Evolutionary conservation across 257 asterid species (phyloP).

Genomic region (Marsdenia floribunda): DNA sequence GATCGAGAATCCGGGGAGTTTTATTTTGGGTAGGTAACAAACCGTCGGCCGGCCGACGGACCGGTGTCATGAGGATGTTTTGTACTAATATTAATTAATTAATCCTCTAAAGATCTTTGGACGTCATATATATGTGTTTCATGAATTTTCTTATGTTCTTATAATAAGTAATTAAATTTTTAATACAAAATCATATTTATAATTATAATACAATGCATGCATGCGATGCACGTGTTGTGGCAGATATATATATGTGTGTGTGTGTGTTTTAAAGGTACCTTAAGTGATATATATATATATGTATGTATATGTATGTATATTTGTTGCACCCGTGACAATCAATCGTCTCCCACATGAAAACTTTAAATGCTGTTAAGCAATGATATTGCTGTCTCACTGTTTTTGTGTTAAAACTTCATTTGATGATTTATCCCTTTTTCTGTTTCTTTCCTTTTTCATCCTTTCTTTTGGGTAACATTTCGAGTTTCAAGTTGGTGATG

Average conservation of each 20-base stretch:
- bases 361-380: background rate
- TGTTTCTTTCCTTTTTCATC: no score
- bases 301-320: background rate
- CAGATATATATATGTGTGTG: background rate
- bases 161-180: no score
- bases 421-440: background rate
- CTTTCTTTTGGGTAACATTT: background rate
- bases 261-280: background rate
- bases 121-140: background rate
- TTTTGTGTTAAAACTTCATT: background rate
- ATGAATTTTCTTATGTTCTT: background rate
- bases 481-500: conserved; percentile 3
- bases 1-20: background rate
- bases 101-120: background rate
- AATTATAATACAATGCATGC: background rate
- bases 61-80: background rate
- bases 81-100: background rate
- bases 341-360: background rate
- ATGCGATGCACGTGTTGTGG: background rate
- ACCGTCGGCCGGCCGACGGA: no score
- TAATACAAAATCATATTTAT: no score
- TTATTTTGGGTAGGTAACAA: background rate
- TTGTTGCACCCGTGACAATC: no score
- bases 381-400: background rate
- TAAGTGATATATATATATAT: background rate